These are phyloP conservation scores for Fusarium lateritium DNA, from an alignment of 2,329 filamentous ascomycete genomes.

Conservation along the genomic window DNA sequence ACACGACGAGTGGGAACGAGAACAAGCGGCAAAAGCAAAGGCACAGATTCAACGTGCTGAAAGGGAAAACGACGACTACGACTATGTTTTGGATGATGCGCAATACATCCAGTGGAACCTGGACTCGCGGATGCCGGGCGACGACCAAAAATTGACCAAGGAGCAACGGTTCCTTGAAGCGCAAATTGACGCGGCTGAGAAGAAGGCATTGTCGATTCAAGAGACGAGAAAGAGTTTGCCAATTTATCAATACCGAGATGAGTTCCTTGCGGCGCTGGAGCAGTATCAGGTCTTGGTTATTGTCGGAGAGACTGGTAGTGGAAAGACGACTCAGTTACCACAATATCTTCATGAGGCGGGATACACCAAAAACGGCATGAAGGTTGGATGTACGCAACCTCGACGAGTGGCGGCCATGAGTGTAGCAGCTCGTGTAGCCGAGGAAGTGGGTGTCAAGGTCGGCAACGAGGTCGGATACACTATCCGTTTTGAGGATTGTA, in stretches of 20 bases:
- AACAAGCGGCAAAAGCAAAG: constrained; percentile 90
- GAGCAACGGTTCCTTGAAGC: constrained; percentile 85
- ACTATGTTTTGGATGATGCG: constrained; percentile 91
- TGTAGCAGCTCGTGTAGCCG: constrained; percentile 94
- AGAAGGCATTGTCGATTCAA: constrained; percentile 88
- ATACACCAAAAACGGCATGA: constrained; percentile 86
- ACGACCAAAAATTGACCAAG: constrained; percentile 78
- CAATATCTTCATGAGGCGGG: constrained; percentile 95
- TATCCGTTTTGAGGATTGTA: constrained; percentile 94
- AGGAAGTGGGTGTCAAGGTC: constrained; percentile 91
- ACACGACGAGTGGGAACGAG: constrained; percentile 95
- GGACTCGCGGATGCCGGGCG: constrained; percentile 80
- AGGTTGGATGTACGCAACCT: constrained; percentile 94
- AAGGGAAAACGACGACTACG: constrained; percentile 86
- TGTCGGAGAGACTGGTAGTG: constrained; percentile 93
- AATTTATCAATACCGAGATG: constrained; percentile 88
- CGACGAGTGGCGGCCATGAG: constrained; percentile 97
- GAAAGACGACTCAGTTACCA: constrained; percentile 95
- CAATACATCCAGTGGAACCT: constrained; percentile 89
- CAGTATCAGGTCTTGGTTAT: constrained; percentile 91
- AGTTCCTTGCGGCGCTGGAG: constrained; percentile 88
- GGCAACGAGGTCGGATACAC: constrained; percentile 95
- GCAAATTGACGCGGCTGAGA: constrained; percentile 89
- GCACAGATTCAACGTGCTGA: constrained; percentile 84
- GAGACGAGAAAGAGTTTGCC: constrained; percentile 92